Evolutionary conservation across 805 yeast species (phyloP), one percentile per base, ranked within the genome.

Genomic region (Myxozyma nipponensis): DNA sequence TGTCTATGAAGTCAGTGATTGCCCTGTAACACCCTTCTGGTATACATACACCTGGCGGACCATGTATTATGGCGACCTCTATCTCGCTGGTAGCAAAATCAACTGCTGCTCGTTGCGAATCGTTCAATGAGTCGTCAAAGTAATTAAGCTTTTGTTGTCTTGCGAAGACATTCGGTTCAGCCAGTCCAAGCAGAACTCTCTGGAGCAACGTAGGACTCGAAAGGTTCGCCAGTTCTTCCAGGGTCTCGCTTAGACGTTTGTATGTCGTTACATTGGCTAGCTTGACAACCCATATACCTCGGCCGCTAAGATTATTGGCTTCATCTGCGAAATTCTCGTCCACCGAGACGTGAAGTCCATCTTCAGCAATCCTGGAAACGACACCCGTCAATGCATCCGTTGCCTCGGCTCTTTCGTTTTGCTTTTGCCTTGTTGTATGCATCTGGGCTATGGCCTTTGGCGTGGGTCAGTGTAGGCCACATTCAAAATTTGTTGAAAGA

Each of bases 81-180:
- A 81, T 77, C 2, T 69, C 65, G 1, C 64, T 61, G 15, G 88
- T 45, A 1, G 95, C 76, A 66, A 84, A 84, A 10, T 71, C 66
- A 6, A 90, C 81, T 0, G 98, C 96, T 2, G 72, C 63, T 42
- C 73, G 74, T 63, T 91, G 98, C 0, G 96, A 84, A 0, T 68
- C 70, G 60, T 88, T 88, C 26, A 87, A 66, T 1, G 66, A 59
- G 0, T 58, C 45, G 61, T 82, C 78, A 45, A 72, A 65, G 54
- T 73, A 77, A 2, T 66, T 57, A 6, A 68, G 25, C 0, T 26
- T 39, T 18, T 35, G 18, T 3, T 32, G 30, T 23, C 24, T 18
- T 5, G 25, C 38, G 18, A 19, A 36, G 10, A 34, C 39, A 6
- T 47, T 19, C 6, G 81, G 44, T 61, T 54, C 2, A 65, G 52